Evolutionary conservation across 495 filamentous ascomycete species (phyloP).

Genomic region (Aspergillus leporis): DNA sequence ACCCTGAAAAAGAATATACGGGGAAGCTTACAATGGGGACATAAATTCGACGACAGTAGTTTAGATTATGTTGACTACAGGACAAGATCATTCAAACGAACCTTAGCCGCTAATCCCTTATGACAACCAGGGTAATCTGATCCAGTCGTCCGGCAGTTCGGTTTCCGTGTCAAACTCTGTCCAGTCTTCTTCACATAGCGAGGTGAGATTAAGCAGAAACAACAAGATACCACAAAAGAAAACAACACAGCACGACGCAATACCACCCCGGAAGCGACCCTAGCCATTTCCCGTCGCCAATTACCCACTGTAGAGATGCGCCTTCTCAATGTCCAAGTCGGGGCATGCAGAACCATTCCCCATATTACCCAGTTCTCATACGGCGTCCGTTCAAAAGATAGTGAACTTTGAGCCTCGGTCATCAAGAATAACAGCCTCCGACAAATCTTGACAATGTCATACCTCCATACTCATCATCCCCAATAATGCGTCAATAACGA

Average conservation of each 20-base stretch:
- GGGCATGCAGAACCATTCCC: slow-evolving; percentile 10
- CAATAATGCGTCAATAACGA: slow-evolving; percentile 25
- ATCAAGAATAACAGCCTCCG: slow-evolving; percentile 13
- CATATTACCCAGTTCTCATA: slow-evolving; percentile 9
- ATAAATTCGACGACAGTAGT: background rate
- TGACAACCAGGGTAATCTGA: background rate
- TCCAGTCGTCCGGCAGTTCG: slow-evolving; percentile 1
- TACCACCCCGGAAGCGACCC: slow-evolving; percentile 57
- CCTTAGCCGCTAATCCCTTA: background rate
- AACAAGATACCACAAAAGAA: slow-evolving; percentile 15
- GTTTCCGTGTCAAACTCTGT: background rate
- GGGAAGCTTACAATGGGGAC: too few relatives aligned
- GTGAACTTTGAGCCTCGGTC: slow-evolving; percentile 12
- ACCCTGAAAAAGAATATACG: too few relatives aligned
- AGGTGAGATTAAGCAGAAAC: slow-evolving; percentile 15
- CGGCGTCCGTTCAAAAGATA: slow-evolving; percentile 11
- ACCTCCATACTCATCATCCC: slow-evolving; percentile 23
- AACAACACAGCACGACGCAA: slow-evolving; percentile 43
- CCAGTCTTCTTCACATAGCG: slow-evolving; percentile 8
- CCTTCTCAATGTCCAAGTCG: slow-evolving; percentile 12
- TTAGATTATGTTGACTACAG: slow-evolving; percentile 14
- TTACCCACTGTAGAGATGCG: slow-evolving; percentile 27
- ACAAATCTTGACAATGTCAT: slow-evolving; percentile 16
- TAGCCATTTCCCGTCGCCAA: slow-evolving; percentile 52
- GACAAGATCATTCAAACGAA: slow-evolving; percentile 3